phyloP scores from a whole-genome alignment of 768 basidiomycete species.

The Tylopilus plumbeoviolaceoides region DNA sequence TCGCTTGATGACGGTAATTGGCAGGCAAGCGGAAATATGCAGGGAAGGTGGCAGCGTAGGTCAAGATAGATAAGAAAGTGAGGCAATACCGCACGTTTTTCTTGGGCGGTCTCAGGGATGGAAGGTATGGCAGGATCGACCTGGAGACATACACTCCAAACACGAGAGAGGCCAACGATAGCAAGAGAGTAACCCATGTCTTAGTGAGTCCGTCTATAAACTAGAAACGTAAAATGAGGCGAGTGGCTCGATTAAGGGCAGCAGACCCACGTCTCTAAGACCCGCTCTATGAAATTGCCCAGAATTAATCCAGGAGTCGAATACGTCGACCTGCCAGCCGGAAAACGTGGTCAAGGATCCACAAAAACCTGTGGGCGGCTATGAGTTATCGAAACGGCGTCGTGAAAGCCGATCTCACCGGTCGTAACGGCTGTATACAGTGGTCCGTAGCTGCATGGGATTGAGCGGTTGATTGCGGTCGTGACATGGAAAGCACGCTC shows the following conservation, averaged over 20 bases:
- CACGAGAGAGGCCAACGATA: conserved; percentile 71
- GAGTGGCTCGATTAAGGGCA: neutral
- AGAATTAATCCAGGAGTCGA: conserved; percentile 78
- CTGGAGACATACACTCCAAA: conserved; percentile 68
- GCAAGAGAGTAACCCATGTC: conserved; percentile 69
- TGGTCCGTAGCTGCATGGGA: conserved; percentile 67
- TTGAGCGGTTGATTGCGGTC: conserved; percentile 6
- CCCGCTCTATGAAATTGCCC: conserved; percentile 52
- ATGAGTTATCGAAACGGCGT: neutral
- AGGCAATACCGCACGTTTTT: conserved; percentile 46
- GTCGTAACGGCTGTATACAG: conserved; percentile 87
- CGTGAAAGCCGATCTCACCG: conserved; percentile 39
- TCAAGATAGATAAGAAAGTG: conserved; percentile 52
- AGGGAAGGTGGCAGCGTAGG: conserved; percentile 73
- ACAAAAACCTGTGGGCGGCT: conserved; percentile 65
- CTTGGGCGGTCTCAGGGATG: conserved; percentile 38
- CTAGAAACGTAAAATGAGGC: conserved; percentile 38
- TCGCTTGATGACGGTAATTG: conserved; percentile 70
- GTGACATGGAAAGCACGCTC: conserved; percentile 30
- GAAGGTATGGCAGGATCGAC: conserved; percentile 38
- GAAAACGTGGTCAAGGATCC: conserved; percentile 97
- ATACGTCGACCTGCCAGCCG: conserved; percentile 88
- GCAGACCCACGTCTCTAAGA: conserved; percentile 61
- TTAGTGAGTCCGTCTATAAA: conserved; percentile 84
- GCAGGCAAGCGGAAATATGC: conserved; percentile 73